Evolutionary conservation across 2,329 filamentous ascomycete species (phyloP), one percentile per base, ranked within the genome.

Genomic region (Alternaria incomplexa): DNA sequence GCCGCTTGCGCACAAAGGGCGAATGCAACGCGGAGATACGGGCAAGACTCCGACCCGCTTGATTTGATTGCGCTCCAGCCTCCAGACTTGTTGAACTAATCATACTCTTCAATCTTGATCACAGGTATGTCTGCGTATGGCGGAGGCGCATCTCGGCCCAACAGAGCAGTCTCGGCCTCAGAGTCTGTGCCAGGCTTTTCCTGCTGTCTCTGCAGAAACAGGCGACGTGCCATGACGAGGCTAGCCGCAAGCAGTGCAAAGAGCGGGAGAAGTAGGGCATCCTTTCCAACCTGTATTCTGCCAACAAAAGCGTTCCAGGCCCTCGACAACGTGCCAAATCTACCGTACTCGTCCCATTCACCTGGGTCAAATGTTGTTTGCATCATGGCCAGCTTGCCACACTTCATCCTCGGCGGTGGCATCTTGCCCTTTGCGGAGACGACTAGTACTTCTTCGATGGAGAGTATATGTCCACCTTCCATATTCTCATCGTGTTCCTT

Each of bases 281-380:
- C 70, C 36, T 50, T 25, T 30, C 63, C 46, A 32, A 75, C 23
- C 43, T 65, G 65, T n/a, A 64, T 56, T 25, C 56, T 66, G 30
- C 53, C 64, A 32, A 62, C 15, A 6, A 73, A 17, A 26, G 65
- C n/a, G 53, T 66, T 63, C 66, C 56, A 68, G 13, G 50, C 55
- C 54, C 71, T 66, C 15, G 62, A 48, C 62, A 59, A 69, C 2
- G 76, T 72, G 20, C 73, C 75, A 26, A 74, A 62, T 53, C 69
- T 68, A 56, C 75, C 75, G 59, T 71, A 74, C 30, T 67, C 57
- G 52, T 78, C 76, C 76, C 76, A 77, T 30, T 77, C 70, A 12
- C 62, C 51, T 1, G 75, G 73, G 17, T 76, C 70, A 57, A 68
- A 77, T 4, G 59, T 36, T 0, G 72, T 76, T 40, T 58, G 58